Evolutionary conservation across 805 yeast genomes (phyloP).

Genomic region (Suhomyces vadensis): DNA sequence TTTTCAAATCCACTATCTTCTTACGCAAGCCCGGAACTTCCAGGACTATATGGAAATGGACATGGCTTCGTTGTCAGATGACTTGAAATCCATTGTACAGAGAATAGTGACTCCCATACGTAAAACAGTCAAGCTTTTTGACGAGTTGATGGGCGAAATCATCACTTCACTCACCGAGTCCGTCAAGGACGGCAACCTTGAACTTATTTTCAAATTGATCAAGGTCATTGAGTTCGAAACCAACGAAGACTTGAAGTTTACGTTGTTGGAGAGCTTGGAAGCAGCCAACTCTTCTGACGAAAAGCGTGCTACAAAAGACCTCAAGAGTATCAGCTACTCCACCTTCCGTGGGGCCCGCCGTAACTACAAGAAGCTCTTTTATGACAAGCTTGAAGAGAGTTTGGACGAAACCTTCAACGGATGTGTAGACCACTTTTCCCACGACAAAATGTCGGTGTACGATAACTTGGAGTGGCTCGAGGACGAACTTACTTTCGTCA

Average conservation of each 20-base stretch:
- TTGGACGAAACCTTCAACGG: constrained; percentile 67
- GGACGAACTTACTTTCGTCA: constrained; percentile 70
- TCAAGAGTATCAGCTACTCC: constrained; percentile 27
- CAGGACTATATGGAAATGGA: constrained; percentile 69
- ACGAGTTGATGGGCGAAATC: constrained; percentile 60
- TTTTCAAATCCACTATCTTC: constrained; percentile 64
- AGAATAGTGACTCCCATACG: constrained; percentile 52
- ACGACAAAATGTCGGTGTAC: constrained; percentile 57
- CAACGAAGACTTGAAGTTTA: constrained; percentile 63
- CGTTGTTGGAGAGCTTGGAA: constrained; percentile 32
- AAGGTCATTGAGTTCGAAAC: constrained; percentile 82
- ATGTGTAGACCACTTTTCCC: constrained; percentile 54
- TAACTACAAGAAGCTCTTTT: constrained; percentile 62
- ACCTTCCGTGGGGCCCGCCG: constrained; percentile 44
- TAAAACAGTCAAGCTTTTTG: constrained; percentile 58
- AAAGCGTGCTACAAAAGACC: constrained; percentile 6
- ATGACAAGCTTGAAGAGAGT: constrained; percentile 56
- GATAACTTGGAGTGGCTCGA: constrained; percentile 81
- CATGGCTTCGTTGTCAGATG: constrained; percentile 52
- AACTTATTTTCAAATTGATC: constrained; percentile 68
- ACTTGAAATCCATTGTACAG: constrained; percentile 64
- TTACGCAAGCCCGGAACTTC: constrained; percentile 74
- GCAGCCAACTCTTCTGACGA: constrained; percentile 17
- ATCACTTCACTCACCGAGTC: constrained; percentile 72
- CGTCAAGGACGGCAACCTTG: constrained; percentile 64